These are phyloP conservation scores for Pelargonium australe DNA, from an alignment of 441 rosid species.

Conservation along the genomic window DNA sequence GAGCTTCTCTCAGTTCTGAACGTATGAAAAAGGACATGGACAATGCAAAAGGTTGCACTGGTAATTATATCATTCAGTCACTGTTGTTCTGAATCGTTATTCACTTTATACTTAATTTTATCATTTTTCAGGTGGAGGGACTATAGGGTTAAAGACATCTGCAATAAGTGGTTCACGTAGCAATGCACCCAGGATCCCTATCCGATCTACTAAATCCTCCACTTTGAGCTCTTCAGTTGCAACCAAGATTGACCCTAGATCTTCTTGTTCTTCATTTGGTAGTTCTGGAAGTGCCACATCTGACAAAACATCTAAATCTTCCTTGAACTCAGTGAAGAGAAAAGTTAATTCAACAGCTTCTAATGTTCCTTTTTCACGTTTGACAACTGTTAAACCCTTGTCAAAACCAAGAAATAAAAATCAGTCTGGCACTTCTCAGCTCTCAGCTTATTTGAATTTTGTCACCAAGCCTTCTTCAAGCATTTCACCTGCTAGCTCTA, in stretches of 20 bases:
- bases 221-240: constrained; percentile 41
- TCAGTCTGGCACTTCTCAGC: constrained; percentile 32
- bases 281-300: constrained; percentile 60
- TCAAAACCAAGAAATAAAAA: constrained; percentile 35
- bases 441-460: constrained; percentile 41
- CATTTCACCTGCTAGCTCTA: constrained; percentile 62
- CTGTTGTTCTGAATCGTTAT: constrained; percentile 5
- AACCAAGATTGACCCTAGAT: constrained; percentile 42
- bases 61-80: constrained; percentile 27
- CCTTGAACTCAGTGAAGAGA: constrained; percentile 28
- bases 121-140: constrained; percentile 42
- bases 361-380: constrained; percentile 29
- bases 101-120: constrained; percentile 18
- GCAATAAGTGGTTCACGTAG: constrained; percentile 32
- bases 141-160: constrained; percentile 30
- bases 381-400: constrained; percentile 22
- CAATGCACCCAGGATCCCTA: constrained; percentile 33
- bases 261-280: constrained; percentile 62
- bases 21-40: constrained; percentile 49
- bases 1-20: constrained; percentile 50
- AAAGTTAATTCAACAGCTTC: constrained; percentile 33
- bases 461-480: constrained; percentile 43
- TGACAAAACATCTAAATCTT: constrained; percentile 34
- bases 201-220: constrained; percentile 33
- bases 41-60: constrained; percentile 30